A percentile compares a stretch with the other conserved stretches of the same genome.
These are phyloP conservation scores for Aeschynomene evenia DNA, from an alignment of 306 rosid genomes.

Conservation along the genomic window DNA sequence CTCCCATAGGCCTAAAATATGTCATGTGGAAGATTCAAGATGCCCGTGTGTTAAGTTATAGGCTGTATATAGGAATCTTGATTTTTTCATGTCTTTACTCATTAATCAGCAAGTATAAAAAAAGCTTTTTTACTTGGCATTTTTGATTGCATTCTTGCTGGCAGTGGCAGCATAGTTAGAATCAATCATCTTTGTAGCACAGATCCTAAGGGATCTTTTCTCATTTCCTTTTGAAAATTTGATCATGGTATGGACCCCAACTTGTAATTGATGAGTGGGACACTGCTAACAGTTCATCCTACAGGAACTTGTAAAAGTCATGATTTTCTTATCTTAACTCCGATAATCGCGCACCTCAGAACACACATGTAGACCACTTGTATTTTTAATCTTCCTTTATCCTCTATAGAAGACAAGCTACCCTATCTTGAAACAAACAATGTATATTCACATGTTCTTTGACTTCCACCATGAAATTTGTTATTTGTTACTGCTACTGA, in stretches of 20 bases:
- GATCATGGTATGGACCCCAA: constrained; percentile 27
- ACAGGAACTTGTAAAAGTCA: constrained; percentile 16
- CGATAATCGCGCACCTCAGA: background rate
- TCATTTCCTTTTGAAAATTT: constrained; percentile 19
- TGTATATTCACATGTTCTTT: background rate
- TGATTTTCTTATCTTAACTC: background rate
- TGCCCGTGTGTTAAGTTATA: background rate
- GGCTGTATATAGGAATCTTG: background rate
- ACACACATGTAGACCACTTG: background rate
- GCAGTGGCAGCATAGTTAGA: constrained; percentile 16
- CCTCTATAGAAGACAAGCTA: background rate
- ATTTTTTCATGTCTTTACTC: constrained; percentile 20
- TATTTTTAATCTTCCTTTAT: background rate
- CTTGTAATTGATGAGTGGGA: constrained; percentile 1
- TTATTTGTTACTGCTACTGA: background rate
- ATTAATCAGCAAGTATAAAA: constrained; percentile 1
- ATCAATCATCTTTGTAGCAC: constrained; percentile 26
- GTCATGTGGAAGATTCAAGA: constrained; percentile 25
- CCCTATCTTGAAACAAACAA: background rate
- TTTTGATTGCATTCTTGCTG: background rate
- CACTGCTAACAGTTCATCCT: background rate
- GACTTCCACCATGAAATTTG: background rate
- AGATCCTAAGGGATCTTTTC: constrained; percentile 48
- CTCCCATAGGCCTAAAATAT: background rate
- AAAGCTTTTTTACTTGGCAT: constrained; percentile 23